Evolutionary conservation across 2,329 filamentous ascomycete genomes (phyloP).

Genomic region (Claviceps pazoutovae): DNA sequence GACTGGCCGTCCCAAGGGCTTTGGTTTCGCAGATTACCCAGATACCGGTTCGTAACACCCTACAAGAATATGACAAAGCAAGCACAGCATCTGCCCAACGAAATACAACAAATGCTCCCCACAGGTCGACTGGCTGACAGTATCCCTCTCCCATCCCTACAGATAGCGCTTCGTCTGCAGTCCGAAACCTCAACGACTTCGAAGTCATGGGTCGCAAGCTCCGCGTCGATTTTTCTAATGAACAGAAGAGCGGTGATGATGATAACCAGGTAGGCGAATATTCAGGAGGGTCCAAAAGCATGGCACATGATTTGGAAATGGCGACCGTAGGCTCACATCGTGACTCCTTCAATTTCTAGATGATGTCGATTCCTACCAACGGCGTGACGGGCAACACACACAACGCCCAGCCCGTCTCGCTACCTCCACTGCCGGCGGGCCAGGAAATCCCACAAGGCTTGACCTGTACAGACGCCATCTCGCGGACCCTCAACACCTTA

Average conservation of each 20-base stretch:
- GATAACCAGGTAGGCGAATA: slow-evolving; percentile 13
- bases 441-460: slow-evolving; percentile 72
- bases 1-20: slow-evolving; percentile 87
- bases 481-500: slow-evolving; percentile 73
- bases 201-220: slow-evolving; percentile 92
- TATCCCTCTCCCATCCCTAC: slow-evolving; percentile 5
- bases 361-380: slow-evolving; percentile 18
- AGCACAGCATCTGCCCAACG: neutral
- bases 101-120: too few species aligned
- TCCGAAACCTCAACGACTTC: slow-evolving; percentile 88
- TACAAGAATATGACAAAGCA: neutral
- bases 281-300: neutral
- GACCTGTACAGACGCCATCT: slow-evolving; percentile 81
- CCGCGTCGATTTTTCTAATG: slow-evolving; percentile 90
- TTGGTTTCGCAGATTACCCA: slow-evolving; percentile 91
- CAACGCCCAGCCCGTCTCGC: slow-evolving; percentile 29
- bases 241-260: slow-evolving; percentile 61
- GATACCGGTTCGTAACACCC: slow-evolving; percentile 52
- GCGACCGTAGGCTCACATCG: neutral
- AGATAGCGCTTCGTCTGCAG: slow-evolving; percentile 79
- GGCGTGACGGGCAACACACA: slow-evolving; percentile 19
- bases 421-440: slow-evolving; percentile 74
- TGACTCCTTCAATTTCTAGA: slow-evolving; percentile 1
- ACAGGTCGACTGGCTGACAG: neutral
- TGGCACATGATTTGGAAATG: neutral